Evolutionary conservation across 176 grass and related monocot species (phyloP).

Genomic region (Paspalum notatum): DNA sequence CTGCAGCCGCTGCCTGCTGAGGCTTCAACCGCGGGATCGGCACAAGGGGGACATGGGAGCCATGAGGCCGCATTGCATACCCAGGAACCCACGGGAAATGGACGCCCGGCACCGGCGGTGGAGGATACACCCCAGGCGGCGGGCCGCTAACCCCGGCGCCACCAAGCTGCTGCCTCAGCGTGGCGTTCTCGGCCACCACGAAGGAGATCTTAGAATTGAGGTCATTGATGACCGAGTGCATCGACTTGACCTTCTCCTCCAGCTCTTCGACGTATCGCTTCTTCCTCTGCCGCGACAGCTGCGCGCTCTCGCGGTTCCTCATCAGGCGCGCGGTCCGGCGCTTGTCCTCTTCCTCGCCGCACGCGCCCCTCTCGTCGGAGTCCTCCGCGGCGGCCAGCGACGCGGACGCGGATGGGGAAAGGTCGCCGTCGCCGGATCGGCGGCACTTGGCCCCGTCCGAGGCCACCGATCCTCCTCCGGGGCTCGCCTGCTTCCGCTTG

Average conservation of each 20-base stretch:
- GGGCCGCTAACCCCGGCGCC: constrained; percentile 40
- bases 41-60: constrained; percentile 77
- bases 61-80: constrained; percentile 74
- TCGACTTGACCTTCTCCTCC: constrained; percentile 88
- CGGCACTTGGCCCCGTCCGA: constrained; percentile 55
- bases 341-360: constrained; percentile 55
- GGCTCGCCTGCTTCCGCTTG: constrained; percentile 72
- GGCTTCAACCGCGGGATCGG: constrained; percentile 85
- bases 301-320: constrained; percentile 92
- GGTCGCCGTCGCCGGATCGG: constrained; percentile 55
- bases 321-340: constrained; percentile 73
- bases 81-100: constrained; percentile 93
- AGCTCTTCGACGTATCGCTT: constrained; percentile 89
- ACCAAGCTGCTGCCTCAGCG: constrained; percentile 70
- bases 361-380: constrained; percentile 32
- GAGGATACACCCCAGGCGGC: constrained; percentile 63
- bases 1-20: constrained; percentile 47
- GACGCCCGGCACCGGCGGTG: constrained; percentile 44
- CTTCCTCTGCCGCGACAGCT: constrained; percentile 95
- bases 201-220: constrained; percentile 90
- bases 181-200: constrained; percentile 70
- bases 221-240: constrained; percentile 86
- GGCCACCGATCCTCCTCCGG: not conserved
- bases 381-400: constrained; percentile 44
- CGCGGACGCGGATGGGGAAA: constrained; percentile 42